phyloP scores from a whole-genome alignment of 2,329 filamentous ascomycete species.

The Hansfordia pulvinata region DNA sequence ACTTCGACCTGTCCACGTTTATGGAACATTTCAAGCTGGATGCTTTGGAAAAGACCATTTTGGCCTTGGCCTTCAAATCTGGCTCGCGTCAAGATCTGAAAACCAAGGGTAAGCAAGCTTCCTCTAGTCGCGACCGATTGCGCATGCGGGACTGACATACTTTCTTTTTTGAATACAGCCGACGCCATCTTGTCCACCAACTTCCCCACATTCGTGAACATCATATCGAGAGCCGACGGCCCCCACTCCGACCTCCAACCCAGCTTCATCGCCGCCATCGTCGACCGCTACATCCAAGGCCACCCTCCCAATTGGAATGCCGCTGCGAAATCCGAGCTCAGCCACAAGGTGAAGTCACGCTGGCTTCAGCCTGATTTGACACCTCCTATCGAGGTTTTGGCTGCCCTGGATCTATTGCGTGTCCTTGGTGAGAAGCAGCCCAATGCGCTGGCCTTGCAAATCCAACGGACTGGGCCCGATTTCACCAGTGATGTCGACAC shows the following conservation, averaged over 20 bases:
- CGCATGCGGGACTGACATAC: slow-evolving; percentile 9
- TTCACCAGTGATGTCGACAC: slow-evolving; percentile 66
- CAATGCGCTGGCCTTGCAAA: slow-evolving; percentile 47
- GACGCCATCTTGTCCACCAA: slow-evolving; percentile 81
- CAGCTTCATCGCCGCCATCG: slow-evolving; percentile 61
- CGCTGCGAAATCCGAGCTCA: slow-evolving; percentile 55
- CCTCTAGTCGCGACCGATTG: too few species aligned
- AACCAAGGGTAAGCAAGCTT: slow-evolving; percentile 59
- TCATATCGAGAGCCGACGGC: slow-evolving; percentile 52
- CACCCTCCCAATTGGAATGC: slow-evolving; percentile 79
- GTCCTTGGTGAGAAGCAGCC: slow-evolving; percentile 45
- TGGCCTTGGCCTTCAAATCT: slow-evolving; percentile 80
- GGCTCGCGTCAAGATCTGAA: slow-evolving; percentile 71
- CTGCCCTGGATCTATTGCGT: slow-evolving; percentile 55
- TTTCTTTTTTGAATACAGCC: slow-evolving; percentile 33
- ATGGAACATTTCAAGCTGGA: slow-evolving; percentile 94
- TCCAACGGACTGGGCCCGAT: slow-evolving; percentile 62
- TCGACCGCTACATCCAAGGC: slow-evolving; percentile 78
- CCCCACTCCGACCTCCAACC: slow-evolving; percentile 54
- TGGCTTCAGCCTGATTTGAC: slow-evolving; percentile 51
- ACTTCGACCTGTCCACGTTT: slow-evolving; percentile 92
- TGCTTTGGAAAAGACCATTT: slow-evolving; percentile 71
- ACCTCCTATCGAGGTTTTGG: slow-evolving; percentile 58
- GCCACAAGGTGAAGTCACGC: slow-evolving; percentile 51
- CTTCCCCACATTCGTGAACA: slow-evolving; percentile 63